Evolutionary conservation across 1,139 yeast genomes (phyloP), one percentile per base, ranked within the genome.

Genomic region (Scheffersomyces parashehatae): DNA sequence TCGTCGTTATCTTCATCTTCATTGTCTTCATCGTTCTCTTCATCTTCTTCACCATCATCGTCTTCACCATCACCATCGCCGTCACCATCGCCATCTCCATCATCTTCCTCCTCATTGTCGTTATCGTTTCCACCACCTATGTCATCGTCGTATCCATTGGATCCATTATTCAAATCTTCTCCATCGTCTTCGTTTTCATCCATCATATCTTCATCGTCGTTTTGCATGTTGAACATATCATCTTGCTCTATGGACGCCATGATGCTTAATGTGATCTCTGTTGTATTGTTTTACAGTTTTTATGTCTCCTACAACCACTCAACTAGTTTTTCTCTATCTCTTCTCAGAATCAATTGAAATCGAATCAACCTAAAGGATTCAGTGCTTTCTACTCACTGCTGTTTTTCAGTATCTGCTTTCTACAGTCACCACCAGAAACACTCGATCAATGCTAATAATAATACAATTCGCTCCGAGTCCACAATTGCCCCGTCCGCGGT

Each of bases 211-310:
- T 33, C 48, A 24, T 44, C 38, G 30, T 41, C 42, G 31, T 37
- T 46, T 4, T 14, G 38, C 13, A 49, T 50, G 41, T 49, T 47
- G 49, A 52, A 52, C 48, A 51, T 38, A 39, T 53, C 55, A 35
- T 53, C 55, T 37, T 51, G 54, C 42, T 52, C 57, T 40, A 52
- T 49, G 14, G 57, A 49, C 35, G 54, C 43, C 54, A 51, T 51
- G 35, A 20, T 20, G 20, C 20, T 5, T 16, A 5, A 5, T 16
- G 20, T 16, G 26, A 20, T 6, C 9, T 20, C 7, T 20, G 8
- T 20, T 20, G 3, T 20, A 20, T 6, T 5, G 7, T 20, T 20
- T 20, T 20, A 20, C 26, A 20, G 8, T 6, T 20, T 20, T 20
- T 20, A 20, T 5, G 8, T 6, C 7, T 20, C 26, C 8, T 6